Evolutionary conservation across 208 protist genomes (phyloP).

Genomic region (Porcisia hertigi): DNA sequence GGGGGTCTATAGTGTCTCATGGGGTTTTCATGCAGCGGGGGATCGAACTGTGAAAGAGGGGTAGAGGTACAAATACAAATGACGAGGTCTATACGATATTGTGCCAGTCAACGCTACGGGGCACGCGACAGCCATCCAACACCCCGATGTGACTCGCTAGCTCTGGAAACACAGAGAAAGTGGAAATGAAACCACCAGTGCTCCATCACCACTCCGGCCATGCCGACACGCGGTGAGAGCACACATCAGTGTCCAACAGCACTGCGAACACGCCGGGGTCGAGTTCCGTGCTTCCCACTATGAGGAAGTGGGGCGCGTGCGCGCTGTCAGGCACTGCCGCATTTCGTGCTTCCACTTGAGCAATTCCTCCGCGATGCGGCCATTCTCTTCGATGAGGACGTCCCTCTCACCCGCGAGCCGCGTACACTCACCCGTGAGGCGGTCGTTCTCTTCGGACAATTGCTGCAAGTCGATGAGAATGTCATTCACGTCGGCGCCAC

Average conservation of each 20-base stretch:
- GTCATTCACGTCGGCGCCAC: conserved; percentile 4
- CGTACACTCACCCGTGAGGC: conserved; percentile 49
- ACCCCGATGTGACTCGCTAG: neutral
- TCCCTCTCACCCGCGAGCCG: conserved; percentile 48
- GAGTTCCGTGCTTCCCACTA: conserved; percentile 4
- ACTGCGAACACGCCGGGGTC: neutral
- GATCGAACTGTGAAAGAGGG: neutral
- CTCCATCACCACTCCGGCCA: neutral
- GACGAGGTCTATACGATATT: neutral
- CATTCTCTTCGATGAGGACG: conserved; percentile 52
- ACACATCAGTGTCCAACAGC: neutral
- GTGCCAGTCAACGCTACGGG: neutral
- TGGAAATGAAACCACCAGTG: too few species aligned
- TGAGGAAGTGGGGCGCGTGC: conserved; percentile 22
- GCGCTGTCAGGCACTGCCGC: conserved; percentile 32
- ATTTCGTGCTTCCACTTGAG: conserved; percentile 61
- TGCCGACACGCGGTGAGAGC: neutral
- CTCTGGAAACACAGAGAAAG: neutral
- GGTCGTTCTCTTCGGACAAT: conserved; percentile 52
- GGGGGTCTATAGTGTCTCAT: neutral
- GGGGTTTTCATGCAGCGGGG: neutral
- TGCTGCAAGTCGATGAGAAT: conserved; percentile 35
- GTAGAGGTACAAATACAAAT: conserved; percentile 1
- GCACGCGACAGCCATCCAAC: neutral
- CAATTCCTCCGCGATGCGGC: conserved; percentile 49